Percentiles rank a stretch among this genome's conserved stretches.
Conservation (phyloP, 208 protist genomes). For the Sergeia podlipaevii region DNA sequence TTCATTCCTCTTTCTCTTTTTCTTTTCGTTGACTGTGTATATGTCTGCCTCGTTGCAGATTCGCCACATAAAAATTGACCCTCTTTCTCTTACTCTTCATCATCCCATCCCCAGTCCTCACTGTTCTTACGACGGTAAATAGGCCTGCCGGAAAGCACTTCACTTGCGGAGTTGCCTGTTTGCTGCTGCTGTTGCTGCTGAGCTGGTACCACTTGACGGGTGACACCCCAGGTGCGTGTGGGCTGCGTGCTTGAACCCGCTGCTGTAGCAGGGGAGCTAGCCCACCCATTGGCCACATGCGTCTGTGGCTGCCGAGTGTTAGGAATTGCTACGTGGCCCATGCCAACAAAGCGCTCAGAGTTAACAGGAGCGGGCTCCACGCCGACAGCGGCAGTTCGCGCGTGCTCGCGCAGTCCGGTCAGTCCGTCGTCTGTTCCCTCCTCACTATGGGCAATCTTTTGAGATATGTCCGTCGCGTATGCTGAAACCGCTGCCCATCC, state of each 20-base stretch:
- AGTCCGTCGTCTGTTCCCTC: conserved; percentile 41
- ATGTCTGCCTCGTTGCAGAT: neutral
- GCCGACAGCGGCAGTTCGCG: conserved; percentile 24
- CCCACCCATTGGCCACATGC: conserved; percentile 5
- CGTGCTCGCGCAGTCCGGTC: conserved; percentile 29
- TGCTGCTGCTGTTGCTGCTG: neutral
- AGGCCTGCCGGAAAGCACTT: neutral
- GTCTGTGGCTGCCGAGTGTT: neutral
- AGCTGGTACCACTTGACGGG: conserved; percentile 9
- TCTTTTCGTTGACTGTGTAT: neutral
- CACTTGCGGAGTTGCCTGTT: conserved; percentile 1
- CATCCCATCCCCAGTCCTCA: conserved; percentile 51
- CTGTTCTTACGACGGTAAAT: conserved; percentile 7
- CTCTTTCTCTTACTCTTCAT: conserved; percentile 10
- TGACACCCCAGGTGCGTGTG: neutral
- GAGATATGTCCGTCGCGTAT: conserved; percentile 45
- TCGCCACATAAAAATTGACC: neutral
- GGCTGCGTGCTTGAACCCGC: neutral
- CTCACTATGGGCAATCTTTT: conserved; percentile 16
- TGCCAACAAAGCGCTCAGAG: conserved; percentile 2
- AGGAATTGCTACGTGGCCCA: conserved; percentile 14
- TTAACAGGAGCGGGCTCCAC: neutral
- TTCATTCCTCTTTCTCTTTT: conserved; percentile 6
- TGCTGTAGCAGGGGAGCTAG: neutral
- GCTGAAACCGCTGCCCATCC: conserved; percentile 46